phyloP scores from a whole-genome alignment of 805 yeast species.

The Kuraishia borneana region DNA sequence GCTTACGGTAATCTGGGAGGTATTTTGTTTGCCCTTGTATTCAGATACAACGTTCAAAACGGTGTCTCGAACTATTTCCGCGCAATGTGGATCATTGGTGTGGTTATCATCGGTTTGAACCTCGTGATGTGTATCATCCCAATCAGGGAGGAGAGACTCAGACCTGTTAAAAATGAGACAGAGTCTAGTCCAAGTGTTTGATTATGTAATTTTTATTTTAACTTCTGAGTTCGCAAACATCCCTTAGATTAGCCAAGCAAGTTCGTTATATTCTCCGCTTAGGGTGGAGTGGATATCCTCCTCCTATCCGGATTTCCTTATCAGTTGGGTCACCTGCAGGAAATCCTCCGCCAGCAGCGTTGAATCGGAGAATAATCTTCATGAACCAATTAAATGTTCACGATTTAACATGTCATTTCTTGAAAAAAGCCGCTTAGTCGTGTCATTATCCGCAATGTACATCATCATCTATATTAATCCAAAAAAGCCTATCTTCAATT shows the following conservation, averaged over 20 bases:
- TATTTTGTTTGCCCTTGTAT: conserved; percentile 21
- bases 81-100: conserved; percentile 22
- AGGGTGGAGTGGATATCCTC: no score
- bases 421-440: no score
- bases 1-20: conserved; percentile 26
- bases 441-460: no score
- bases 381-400: no score
- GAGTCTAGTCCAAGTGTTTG: neutral
- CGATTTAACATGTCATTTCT: no score
- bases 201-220: neutral
- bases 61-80: conserved; percentile 17
- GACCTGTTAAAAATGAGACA: neutral
- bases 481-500: neutral
- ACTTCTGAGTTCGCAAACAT: neutral
- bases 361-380: no score
- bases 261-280: neutral
- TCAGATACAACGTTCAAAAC: conserved; percentile 16
- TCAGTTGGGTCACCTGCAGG: no score
- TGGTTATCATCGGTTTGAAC: conserved; percentile 15
- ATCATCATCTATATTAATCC: no score
- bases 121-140: conserved; percentile 12
- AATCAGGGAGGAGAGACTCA: conserved; percentile 12
- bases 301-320: no score
- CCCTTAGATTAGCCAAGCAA: neutral
- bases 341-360: no score